A percentile compares a stretch with the other conserved stretches of the same genome.
Conservation (phyloP, 176 grass and related monocot species). For the Alopecurus myosuroides region DNA sequence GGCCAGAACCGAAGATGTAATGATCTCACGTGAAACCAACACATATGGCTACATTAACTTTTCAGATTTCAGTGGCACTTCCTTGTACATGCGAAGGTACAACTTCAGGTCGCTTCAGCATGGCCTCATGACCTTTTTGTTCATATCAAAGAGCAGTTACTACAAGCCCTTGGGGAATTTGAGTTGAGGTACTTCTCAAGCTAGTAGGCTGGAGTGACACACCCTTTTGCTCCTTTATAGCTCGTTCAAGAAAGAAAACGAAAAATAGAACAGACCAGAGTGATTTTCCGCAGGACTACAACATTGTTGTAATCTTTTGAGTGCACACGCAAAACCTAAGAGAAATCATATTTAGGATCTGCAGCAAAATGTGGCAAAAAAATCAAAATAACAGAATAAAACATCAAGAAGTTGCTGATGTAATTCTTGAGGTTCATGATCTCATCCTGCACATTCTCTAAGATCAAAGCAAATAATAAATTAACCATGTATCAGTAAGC, state of each 20-base stretch:
- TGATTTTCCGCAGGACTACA: not conserved
- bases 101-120: too few relatives aligned
- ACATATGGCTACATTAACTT: too few relatives aligned
- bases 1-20: too few relatives aligned
- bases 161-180: constrained; percentile 58
- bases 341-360: not conserved
- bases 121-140: too few relatives aligned
- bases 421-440: not conserved
- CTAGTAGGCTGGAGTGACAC: not conserved
- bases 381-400: not conserved
- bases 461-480: not conserved
- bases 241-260: not conserved
- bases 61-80: too few relatives aligned
- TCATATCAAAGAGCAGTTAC: constrained; percentile 71
- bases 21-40: too few relatives aligned
- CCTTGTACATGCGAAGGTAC: too few relatives aligned
- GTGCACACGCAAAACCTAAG: not conserved
- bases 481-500: not conserved
- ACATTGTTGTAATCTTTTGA: not conserved
- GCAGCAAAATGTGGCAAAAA: not conserved
- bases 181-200: constrained; percentile 50
- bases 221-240: not conserved
- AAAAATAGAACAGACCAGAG: not conserved
- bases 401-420: not conserved
- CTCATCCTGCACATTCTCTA: not conserved